Base-by-base conservation (phyloP, 768 basidiomycete genomes). In the Russula lepida region DNA sequence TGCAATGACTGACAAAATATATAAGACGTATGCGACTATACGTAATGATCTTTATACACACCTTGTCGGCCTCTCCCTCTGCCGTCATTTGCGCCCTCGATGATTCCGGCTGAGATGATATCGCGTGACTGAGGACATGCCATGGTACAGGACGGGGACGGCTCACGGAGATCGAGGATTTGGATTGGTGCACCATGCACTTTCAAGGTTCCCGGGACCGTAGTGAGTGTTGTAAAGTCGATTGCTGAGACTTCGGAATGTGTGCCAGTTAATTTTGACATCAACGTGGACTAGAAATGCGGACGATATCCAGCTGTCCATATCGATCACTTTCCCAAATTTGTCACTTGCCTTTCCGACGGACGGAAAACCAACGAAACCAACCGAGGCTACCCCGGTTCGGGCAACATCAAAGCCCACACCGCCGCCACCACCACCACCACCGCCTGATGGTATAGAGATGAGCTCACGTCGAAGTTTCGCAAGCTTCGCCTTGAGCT, bases 401-500 rank as follows among this genome's bases (percentile, higher is more conserved):
- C 93, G 82, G 44, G 95, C 95, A 39, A 99, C 97, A 80, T 99
- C 97, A 77, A 99, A 99, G 46, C 97, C 97, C 12, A 92, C 66
- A 30, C 95, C 95, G 1, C 81, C 85, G 0, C 81, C 85, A 0
- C 90, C 93, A 0, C 95, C 94, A 0, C 95, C 95, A 11, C 92
- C 86, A 23, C 91, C 81, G 35, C 85, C 85, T 21, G 80, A 73
- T 4, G 88, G 77, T 0, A 89, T 85, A 11, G 83, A 79, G 67
- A 99, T 93, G 57, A 99, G 84, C 71, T 99, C 97, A 59, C 97
- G 84, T 64, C 92, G 82, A 49, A 98, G 87, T 73, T 99, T 99
- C 53, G 97, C 97, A 55, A 99, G 85, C 73, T 99, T 99, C 59
- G 97, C 95, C 74, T 98, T 98, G 72, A 98, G 85, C 77, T 95